Base-by-base conservation (phyloP, 768 basidiomycete species). In the Suillus clintonianus region DNA sequence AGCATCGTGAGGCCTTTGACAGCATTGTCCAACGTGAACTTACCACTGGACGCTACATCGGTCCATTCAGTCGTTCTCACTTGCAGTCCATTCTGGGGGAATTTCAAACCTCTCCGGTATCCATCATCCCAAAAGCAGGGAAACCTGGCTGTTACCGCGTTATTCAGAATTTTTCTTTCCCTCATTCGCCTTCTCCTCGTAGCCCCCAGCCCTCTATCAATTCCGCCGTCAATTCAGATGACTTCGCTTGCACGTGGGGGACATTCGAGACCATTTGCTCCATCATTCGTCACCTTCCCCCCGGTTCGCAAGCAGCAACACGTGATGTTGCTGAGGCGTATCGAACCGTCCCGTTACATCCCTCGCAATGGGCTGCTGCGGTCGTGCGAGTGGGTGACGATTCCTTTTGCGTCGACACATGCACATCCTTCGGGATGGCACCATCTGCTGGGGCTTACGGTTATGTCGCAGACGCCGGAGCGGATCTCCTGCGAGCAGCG, bases 381-480 rank as follows among this genome's bases (percentile, higher is more conserved):
- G 13, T 47, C 1, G 4, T 47, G 1, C 5, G 13, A 0, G 4
- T 10, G 5, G n/a, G 2, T 6, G 13, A 47, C 0, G 13, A 47
- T 13, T 5, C 5, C 11, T 47, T 13, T 3, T 47, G 13, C 5
- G 22, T 47, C 0, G 11, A 47, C 5, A 47, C 22, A 0, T 47
- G 45, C 4, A 47, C 45, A 0, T 22, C 22, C 1, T 47, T 47
- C 11, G 22, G 45, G 0, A 47, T 47, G 22, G 45, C n/a, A 0
- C 45, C 22, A 0, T 47, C 22, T 0, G 45, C 43, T 0, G 22
- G 45, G 0, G 45, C 22, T 2, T 47, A 47, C 14, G 22, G 45
- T 3, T 24, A 47, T 47, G 45, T 47, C 1, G 22, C 45, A 0
- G 22, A 47, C 5, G 22, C 22, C 3, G 13, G 45, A 0, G 45